phyloP scores from a whole-genome alignment of 108 stramenopile species.

The Stephanodiscus triporus region DNA sequence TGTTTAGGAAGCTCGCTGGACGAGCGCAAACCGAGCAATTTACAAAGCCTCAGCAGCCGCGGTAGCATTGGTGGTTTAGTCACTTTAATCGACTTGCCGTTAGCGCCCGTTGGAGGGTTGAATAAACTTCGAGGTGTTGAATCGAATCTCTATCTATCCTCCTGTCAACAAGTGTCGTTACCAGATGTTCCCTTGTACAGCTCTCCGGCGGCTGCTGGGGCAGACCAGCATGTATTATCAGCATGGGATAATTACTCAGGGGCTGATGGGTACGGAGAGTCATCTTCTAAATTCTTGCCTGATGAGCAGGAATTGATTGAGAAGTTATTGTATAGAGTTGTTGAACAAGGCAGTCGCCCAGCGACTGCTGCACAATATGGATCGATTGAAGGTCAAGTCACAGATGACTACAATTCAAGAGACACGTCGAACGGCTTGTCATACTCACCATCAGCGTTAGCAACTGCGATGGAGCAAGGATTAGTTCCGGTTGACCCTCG shows the following conservation, averaged over 20 bases:
- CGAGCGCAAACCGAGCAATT: constrained; percentile 16
- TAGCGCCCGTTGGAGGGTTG: constrained; percentile 16
- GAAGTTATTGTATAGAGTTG: constrained; percentile 62
- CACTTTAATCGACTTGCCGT: constrained; percentile 17
- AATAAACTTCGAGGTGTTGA: constrained; percentile 41
- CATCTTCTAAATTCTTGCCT: constrained; percentile 58
- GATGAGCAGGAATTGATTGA: constrained; percentile 82
- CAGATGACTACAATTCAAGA: constrained; percentile 16
- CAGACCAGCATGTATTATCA: constrained; percentile 25
- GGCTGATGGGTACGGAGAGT: neutral
- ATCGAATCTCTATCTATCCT: constrained; percentile 40
- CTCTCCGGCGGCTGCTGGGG: constrained; percentile 5
- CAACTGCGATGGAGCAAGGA: constrained; percentile 56
- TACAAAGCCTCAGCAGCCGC: constrained; percentile 15
- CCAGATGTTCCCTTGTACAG: constrained; percentile 15
- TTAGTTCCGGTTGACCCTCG: constrained; percentile 71
- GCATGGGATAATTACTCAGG: constrained; percentile 19
- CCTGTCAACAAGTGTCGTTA: constrained; percentile 20
- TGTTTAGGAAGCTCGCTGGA: constrained; percentile 50
- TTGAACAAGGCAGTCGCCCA: constrained; percentile 68
- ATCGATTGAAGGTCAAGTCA: constrained; percentile 19
- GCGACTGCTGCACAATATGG: constrained; percentile 65
- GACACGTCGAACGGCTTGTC: constrained; percentile 13
- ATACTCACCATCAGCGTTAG: constrained; percentile 55
- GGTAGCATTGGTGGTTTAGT: constrained; percentile 8